Conservation (phyloP, 768 basidiomycete species). For the Porphyrellus cyaneotinctus region DNA sequence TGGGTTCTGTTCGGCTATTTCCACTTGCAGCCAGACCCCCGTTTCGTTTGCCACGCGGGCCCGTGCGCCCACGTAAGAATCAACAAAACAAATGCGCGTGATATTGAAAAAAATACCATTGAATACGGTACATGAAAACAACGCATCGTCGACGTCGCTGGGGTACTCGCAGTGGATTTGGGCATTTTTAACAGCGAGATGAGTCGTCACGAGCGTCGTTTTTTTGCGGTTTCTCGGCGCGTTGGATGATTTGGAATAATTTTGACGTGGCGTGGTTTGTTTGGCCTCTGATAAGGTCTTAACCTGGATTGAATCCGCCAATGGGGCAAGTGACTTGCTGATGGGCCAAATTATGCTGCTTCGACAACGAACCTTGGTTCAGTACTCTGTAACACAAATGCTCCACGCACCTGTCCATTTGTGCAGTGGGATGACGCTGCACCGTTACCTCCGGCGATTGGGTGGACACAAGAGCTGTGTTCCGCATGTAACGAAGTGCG, state of each 20-base stretch:
- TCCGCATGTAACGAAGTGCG: constrained; percentile 12
- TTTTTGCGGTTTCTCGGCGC: neutral
- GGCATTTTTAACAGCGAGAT: neutral
- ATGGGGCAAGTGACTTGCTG: constrained; percentile 3
- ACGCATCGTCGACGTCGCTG: constrained; percentile 20
- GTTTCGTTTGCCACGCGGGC: constrained; percentile 39
- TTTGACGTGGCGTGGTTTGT: constrained; percentile 26
- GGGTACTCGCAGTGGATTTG: constrained; percentile 17
- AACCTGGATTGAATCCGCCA: constrained; percentile 19
- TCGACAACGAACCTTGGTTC: constrained; percentile 4
- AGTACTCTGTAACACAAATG: neutral
- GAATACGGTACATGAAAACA: constrained; percentile 28
- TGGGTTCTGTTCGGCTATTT: constrained; percentile 39
- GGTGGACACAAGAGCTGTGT: constrained; percentile 17
- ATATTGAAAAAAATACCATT: constrained; percentile 32
- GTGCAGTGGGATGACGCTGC: neutral
- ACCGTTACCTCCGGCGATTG: constrained; percentile 20
- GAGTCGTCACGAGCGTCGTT: neutral
- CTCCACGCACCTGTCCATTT: constrained; percentile 11
- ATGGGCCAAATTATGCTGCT: neutral
- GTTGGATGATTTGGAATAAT: constrained; percentile 13
- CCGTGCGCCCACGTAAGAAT: constrained; percentile 38
- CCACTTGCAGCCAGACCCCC: constrained; percentile 35
- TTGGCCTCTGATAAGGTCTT: constrained; percentile 31
- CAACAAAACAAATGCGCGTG: constrained; percentile 31